Evolutionary conservation across 768 basidiomycete species (phyloP).

Genomic region (Boletus fagicola): DNA sequence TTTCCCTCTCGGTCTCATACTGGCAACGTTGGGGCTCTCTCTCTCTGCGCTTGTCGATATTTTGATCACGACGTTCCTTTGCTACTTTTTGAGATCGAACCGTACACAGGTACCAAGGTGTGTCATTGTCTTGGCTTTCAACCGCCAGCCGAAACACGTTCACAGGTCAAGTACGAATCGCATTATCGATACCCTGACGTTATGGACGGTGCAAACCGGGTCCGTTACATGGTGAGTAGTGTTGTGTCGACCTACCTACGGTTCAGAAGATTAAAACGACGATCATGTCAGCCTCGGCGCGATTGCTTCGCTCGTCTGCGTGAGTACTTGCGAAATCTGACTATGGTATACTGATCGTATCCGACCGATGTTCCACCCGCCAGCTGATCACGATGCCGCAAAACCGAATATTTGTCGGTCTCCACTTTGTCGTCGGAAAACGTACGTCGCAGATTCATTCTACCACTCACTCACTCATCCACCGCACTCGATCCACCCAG

Average conservation of each 20-base stretch:
- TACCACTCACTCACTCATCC: background rate
- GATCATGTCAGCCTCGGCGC: slow-evolving; percentile 11
- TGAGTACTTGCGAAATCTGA: slow-evolving; percentile 1
- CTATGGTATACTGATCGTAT: background rate
- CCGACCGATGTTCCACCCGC: background rate
- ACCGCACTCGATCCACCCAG: background rate
- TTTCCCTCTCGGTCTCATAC: background rate
- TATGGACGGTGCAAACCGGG: slow-evolving; percentile 25
- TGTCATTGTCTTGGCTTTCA: background rate
- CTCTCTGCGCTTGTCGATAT: slow-evolving; percentile 48
- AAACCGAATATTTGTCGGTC: slow-evolving; percentile 25
- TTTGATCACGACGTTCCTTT: slow-evolving; percentile 44
- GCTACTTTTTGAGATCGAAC: slow-evolving; percentile 40
- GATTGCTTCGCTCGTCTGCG: slow-evolving; percentile 19
- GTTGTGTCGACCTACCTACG: too few species aligned
- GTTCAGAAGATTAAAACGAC: background rate
- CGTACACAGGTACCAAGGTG: slow-evolving; percentile 39
- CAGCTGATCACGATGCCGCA: slow-evolving; percentile 23
- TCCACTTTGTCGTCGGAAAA: slow-evolving; percentile 26
- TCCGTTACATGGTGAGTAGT: slow-evolving; percentile 19
- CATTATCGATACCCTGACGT: slow-evolving; percentile 21
- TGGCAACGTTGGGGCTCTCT: slow-evolving; percentile 33
- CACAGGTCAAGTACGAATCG: slow-evolving; percentile 17
- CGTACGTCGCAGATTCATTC: slow-evolving; percentile 6
- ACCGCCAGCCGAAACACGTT: background rate